Evolutionary conservation across 176 grass and related monocot species (phyloP).

Genomic region (Aegilops umbellulata): DNA sequence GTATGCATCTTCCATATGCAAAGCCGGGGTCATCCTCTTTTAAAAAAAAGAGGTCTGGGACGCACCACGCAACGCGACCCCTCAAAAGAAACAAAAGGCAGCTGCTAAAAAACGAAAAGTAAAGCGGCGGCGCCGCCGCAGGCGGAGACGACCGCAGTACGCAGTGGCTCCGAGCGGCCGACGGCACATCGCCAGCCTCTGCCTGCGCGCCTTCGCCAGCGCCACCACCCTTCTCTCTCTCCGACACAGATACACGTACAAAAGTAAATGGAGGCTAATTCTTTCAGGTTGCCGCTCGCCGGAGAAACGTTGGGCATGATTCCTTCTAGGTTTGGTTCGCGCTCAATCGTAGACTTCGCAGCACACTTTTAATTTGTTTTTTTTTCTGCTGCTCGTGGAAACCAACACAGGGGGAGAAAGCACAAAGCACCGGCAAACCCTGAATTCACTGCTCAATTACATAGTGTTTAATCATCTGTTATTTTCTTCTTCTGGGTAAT

Average conservation of each 20-base stretch:
- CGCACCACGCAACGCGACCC: no score
- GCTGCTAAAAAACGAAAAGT: no score
- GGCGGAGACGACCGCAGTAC: neutral
- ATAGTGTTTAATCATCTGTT: neutral
- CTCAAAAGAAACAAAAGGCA: no score
- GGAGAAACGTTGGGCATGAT: no score
- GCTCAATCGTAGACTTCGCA: neutral
- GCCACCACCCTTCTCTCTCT: neutral
- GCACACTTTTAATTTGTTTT: neutral
- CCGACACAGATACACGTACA: neutral
- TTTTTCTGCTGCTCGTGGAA: neutral
- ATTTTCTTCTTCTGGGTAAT: neutral
- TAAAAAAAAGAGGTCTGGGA: no score
- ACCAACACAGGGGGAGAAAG: neutral
- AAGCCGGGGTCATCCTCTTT: no score
- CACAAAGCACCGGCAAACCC: neutral
- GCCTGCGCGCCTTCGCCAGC: no score
- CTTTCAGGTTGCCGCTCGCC: no score
- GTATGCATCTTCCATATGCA: no score
- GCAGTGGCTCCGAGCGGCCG: neutral
- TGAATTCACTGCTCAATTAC: neutral
- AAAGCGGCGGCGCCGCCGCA: no score
- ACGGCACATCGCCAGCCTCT: neutral
- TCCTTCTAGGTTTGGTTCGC: neutral
- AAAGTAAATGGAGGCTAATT: neutral